Evolutionary conservation across 306 rosid genomes (phyloP), one percentile per base, ranked within the genome.

Genomic region (Lathyrus tuberosus): DNA sequence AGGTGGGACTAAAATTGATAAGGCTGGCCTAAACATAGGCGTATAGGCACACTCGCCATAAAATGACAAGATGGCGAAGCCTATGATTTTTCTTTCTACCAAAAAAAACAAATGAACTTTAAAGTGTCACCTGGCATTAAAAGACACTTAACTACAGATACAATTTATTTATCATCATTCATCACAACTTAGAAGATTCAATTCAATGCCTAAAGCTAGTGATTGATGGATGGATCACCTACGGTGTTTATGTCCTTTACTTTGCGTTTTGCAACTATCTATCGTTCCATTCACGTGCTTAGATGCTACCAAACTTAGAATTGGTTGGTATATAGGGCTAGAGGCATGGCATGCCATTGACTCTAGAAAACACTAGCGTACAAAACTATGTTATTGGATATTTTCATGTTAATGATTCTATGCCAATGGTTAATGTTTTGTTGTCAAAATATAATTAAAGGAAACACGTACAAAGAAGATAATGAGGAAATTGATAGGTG

Each of bases 171-270:
- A 18, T 44, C 26, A 43, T 66, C 46, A 24, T 67, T 51, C 28
- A 43, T 62, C 52, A 24, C 70, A 77, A 78, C 65, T 49, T 54
- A 42, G 58, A 78, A 76, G 74, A 53, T 63, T 72, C 66, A 78
- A 14, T 62, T 35, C 40, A 35, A 7, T 10, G 16, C 30, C 46
- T 60, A 72, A 5, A 16, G 47, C 46, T 37, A 70, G 71, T 78
- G 87, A 76, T 68, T 73, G 87, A 73, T 78, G 64, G 81, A 81
- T 48, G 68, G 68, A 22, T 48, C 61, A 8, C 20, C 61, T 33
- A 28, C 5, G 48, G 69, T 24, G 35, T 53, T 0, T 46, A 59
- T 17, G 28, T 73, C 69, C 66, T 54, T 59, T 72, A 75, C 33
- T 67, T 70, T 49, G 65, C 53, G 16, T 69, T 69, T 22, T 43